phyloP scores from a whole-genome alignment of 2,329 filamentous ascomycete genomes.

The Aspergillus bombycis region DNA sequence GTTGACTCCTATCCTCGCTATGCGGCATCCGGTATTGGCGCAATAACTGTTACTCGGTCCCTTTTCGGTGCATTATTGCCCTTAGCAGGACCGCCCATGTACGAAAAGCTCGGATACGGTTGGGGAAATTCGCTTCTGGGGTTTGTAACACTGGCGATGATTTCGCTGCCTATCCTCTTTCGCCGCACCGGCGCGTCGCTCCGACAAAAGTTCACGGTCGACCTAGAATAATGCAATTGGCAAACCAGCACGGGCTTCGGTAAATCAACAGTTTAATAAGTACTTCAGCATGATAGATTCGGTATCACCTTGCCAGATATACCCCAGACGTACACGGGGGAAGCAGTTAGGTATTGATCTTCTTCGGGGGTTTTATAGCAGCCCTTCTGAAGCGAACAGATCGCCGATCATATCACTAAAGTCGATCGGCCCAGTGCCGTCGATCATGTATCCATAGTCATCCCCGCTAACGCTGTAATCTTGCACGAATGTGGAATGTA shows the following conservation, averaged over 20 bases:
- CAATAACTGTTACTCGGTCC: slow-evolving; percentile 56
- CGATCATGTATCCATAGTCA: not conserved
- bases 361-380: not conserved
- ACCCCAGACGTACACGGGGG: no score
- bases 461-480: not conserved
- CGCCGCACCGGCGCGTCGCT: not conserved
- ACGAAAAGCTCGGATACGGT: slow-evolving; percentile 6
- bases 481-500: not conserved
- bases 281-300: not conserved
- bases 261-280: not conserved
- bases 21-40: slow-evolving; percentile 55
- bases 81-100: slow-evolving; percentile 10
- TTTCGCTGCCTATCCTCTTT: slow-evolving; percentile 3
- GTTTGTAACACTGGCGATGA: slow-evolving; percentile 7
- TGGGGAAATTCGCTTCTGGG: slow-evolving; percentile 13
- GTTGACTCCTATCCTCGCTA: slow-evolving; percentile 58
- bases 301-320: not conserved
- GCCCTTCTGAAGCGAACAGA: not conserved
- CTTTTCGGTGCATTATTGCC: slow-evolving; percentile 31
- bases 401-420: slow-evolving; percentile 4
- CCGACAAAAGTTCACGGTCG: not conserved
- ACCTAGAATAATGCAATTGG: not conserved
- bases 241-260: no score
- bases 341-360: not conserved
- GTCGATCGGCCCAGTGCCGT: slow-evolving; percentile 1